phyloP scores from a whole-genome alignment of 1,284 basidiomycete genomes.

The Ceratobasidium papillatum region DNA sequence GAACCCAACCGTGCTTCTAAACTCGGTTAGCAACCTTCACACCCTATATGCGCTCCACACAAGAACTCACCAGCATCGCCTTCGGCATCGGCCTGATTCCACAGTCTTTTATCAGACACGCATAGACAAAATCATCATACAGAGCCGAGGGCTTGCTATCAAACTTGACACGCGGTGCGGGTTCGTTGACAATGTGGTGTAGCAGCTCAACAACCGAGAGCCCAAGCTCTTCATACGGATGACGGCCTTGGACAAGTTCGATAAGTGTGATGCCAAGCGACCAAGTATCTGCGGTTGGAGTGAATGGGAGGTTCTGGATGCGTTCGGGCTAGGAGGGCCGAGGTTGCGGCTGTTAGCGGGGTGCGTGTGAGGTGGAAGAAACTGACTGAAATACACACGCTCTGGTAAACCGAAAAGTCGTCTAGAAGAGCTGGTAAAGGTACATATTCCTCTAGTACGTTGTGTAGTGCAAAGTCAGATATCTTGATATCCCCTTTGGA shows the following conservation, averaged over 20 bases:
- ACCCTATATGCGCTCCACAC: slow-evolving; percentile 34
- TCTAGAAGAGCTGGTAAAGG: slow-evolving; percentile 90
- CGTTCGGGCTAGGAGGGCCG: slow-evolving; percentile 81
- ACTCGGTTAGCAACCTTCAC: neutral
- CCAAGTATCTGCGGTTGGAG: slow-evolving; percentile 98
- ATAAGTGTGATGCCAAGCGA: slow-evolving; percentile 95
- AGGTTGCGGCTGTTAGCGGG: slow-evolving; percentile 17
- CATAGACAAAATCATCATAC: slow-evolving; percentile 82
- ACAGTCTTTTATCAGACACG: slow-evolving; percentile 85
- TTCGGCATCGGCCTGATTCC: slow-evolving; percentile 78
- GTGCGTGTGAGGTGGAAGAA: slow-evolving; percentile 15
- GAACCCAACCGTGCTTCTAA: slow-evolving; percentile 69
- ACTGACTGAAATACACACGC: slow-evolving; percentile 66
- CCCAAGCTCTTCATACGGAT: slow-evolving; percentile 82
- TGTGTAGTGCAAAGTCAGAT: slow-evolving; percentile 98
- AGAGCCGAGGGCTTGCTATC: slow-evolving; percentile 73
- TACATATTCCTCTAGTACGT: slow-evolving; percentile 97
- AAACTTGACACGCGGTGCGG: slow-evolving; percentile 80
- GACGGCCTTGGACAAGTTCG: slow-evolving; percentile 91
- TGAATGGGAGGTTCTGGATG: slow-evolving; percentile 97
- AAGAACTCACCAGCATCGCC: slow-evolving; percentile 73
- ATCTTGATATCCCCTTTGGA: slow-evolving; percentile 96
- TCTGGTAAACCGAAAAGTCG: slow-evolving; percentile 99
- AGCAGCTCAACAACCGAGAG: slow-evolving; percentile 96
- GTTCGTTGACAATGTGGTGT: slow-evolving; percentile 98